Evolutionary conservation across 2,329 filamentous ascomycete species (phyloP).

Genomic region (Aspergillus ruber): DNA sequence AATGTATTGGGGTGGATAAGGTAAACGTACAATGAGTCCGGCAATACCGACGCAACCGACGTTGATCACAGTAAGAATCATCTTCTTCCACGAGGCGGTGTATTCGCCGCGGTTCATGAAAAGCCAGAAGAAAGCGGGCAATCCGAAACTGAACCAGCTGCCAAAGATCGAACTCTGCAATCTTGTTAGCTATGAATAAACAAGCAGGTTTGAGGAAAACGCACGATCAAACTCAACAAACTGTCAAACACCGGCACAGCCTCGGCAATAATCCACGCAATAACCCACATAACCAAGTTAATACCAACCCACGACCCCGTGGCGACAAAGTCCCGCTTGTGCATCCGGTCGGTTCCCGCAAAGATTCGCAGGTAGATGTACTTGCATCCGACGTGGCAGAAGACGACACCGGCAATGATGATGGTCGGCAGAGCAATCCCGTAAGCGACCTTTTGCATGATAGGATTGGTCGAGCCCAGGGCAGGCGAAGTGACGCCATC

Average conservation of each 20-base stretch:
- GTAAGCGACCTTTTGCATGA: conserved; percentile 58
- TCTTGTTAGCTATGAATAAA: not conserved
- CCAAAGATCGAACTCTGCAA: conserved; percentile 6
- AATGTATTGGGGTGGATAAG: not conserved
- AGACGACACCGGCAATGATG: conserved; percentile 61
- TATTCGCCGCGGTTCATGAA: conserved; percentile 8
- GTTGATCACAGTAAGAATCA: conserved; percentile 6
- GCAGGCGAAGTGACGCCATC: conserved; percentile 56
- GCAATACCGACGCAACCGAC: conserved; percentile 5
- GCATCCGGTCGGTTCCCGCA: conserved; percentile 49
- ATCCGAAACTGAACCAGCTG: conserved; percentile 11
- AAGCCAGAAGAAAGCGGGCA: conserved; percentile 11
- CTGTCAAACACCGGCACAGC: conserved; percentile 62
- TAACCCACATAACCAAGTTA: conserved; percentile 48
- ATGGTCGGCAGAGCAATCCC: conserved; percentile 63
- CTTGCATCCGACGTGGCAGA: conserved; percentile 58
- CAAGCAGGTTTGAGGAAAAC: not conserved
- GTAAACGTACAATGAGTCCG: conserved; percentile 6
- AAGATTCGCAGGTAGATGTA: conserved; percentile 60
- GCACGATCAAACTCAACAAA: conserved; percentile 54
- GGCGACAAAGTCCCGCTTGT: conserved; percentile 42
- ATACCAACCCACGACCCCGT: conserved; percentile 54
- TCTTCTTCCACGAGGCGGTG: conserved; percentile 6
- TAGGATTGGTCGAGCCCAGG: conserved; percentile 53
- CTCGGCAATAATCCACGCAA: conserved; percentile 61